Conservation (phyloP, 1,284 basidiomycete species). For the Amylostereum areolatum region DNA sequence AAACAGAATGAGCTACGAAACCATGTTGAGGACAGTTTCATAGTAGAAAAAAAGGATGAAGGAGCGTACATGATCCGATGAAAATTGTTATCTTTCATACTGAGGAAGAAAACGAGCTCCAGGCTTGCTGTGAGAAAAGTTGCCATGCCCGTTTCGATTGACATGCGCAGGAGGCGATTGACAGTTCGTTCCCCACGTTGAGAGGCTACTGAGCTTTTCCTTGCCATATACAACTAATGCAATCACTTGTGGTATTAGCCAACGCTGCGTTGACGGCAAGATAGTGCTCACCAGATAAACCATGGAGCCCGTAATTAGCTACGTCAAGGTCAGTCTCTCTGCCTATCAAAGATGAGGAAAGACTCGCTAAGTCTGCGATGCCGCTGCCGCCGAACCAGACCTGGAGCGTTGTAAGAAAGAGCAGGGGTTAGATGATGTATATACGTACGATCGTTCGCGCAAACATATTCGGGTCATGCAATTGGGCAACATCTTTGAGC, state of each 20-base stretch:
- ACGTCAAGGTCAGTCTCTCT: neutral
- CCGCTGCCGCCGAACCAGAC: neutral
- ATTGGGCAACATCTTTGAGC: neutral
- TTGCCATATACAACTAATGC: neutral
- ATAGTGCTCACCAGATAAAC: neutral
- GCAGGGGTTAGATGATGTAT: neutral
- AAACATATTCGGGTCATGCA: neutral
- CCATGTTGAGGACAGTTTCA: no score
- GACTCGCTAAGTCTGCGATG: neutral
- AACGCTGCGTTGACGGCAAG: no score
- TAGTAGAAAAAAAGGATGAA: no score
- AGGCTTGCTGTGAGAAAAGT: neutral
- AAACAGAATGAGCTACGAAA: no score
- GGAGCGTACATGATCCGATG: neutral
- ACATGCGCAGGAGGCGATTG: neutral
- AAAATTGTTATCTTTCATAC: neutral
- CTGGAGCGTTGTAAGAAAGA: neutral
- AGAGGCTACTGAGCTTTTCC: neutral
- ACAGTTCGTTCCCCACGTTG: neutral
- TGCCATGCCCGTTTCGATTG: neutral
- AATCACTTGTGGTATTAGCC: no score
- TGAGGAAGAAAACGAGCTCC: neutral
- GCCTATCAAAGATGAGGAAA: no score
- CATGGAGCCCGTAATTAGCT: neutral
- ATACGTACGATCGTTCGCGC: neutral